These are phyloP conservation scores for Aspergillus texensis DNA, from an alignment of 2,329 filamentous ascomycete species.

Conservation along the genomic window DNA sequence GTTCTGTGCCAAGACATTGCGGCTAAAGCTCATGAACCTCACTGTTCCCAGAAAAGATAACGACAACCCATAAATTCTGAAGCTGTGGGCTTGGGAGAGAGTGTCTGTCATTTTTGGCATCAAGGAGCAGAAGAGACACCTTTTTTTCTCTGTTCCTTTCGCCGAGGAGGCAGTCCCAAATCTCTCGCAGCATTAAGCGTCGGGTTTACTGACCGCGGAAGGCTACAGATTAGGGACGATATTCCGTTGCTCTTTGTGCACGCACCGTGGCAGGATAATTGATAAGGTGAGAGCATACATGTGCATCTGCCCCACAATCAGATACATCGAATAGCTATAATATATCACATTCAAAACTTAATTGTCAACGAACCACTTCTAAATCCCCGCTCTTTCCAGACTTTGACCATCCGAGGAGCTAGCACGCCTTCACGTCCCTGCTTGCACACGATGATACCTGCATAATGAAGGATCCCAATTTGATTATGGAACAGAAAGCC, in stretches of 20 bases:
- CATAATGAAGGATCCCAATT: slow-evolving; percentile 41
- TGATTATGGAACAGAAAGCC: slow-evolving; percentile 38
- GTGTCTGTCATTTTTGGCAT: background rate
- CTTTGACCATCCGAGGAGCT: slow-evolving; percentile 15
- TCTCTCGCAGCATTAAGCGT: background rate
- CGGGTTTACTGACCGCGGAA: slow-evolving; percentile 11
- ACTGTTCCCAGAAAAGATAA: slow-evolving; percentile 2
- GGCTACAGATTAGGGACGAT: slow-evolving; percentile 22
- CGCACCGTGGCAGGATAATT: slow-evolving; percentile 20
- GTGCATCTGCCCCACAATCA: slow-evolving; percentile 6
- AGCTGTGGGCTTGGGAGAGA: slow-evolving; percentile 8
- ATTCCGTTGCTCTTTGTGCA: slow-evolving; percentile 16
- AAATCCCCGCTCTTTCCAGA: slow-evolving; percentile 5
- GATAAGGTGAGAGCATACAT: slow-evolving; percentile 20
- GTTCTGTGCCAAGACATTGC: slow-evolving; percentile 23
- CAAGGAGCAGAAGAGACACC: background rate
- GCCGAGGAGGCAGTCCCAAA: background rate
- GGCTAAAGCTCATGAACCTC: slow-evolving; percentile 21
- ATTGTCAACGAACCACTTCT: background rate
- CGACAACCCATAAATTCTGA: slow-evolving; percentile 8
- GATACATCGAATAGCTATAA: background rate
- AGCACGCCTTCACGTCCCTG: slow-evolving; percentile 12
- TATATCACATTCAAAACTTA: background rate
- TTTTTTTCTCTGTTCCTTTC: background rate
- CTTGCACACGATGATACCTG: slow-evolving; percentile 34